These are phyloP conservation scores for Blastobotrys mokoenaii DNA, from an alignment of 805 yeast genomes.

Conservation along the genomic window DNA sequence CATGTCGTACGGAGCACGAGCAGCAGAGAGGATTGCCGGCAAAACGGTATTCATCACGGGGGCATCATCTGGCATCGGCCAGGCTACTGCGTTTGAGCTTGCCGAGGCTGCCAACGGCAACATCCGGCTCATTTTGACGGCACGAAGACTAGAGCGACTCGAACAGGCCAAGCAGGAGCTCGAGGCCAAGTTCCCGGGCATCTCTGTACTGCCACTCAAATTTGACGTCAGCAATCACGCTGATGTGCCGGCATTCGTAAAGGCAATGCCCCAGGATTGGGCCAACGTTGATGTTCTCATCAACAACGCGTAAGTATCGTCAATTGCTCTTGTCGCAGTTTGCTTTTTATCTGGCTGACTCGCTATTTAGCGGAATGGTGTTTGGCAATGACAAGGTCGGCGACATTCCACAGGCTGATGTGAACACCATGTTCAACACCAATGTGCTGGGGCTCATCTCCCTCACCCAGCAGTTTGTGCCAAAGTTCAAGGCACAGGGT, in stretches of 20 bases:
- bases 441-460: constrained; percentile 82
- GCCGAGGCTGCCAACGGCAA: constrained; percentile 70
- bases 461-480: constrained; percentile 71
- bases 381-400: constrained; percentile 75
- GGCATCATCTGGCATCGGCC: constrained; percentile 93
- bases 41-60: constrained; percentile 87
- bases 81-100: constrained; percentile 81
- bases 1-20: constrained; percentile 24
- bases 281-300: constrained; percentile 50
- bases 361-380: constrained; percentile 40
- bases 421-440: constrained; percentile 70
- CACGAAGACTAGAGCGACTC: constrained; percentile 65
- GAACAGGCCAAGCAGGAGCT: constrained; percentile 42
- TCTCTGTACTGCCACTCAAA: constrained; percentile 37
- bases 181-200: constrained; percentile 37
- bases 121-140: constrained; percentile 62
- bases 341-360: not conserved
- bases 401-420: constrained; percentile 50
- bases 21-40: constrained; percentile 72
- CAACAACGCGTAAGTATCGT: constrained; percentile 46
- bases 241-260: constrained; percentile 45
- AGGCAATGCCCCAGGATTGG: constrained; percentile 43
- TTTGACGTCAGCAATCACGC: constrained; percentile 53
- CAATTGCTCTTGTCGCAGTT: not conserved
- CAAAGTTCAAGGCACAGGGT: constrained; percentile 62